A percentile compares a stretch with the other conserved stretches of the same genome.
phyloP scores from a whole-genome alignment of 345 rosid species.

The Salix brachista region DNA sequence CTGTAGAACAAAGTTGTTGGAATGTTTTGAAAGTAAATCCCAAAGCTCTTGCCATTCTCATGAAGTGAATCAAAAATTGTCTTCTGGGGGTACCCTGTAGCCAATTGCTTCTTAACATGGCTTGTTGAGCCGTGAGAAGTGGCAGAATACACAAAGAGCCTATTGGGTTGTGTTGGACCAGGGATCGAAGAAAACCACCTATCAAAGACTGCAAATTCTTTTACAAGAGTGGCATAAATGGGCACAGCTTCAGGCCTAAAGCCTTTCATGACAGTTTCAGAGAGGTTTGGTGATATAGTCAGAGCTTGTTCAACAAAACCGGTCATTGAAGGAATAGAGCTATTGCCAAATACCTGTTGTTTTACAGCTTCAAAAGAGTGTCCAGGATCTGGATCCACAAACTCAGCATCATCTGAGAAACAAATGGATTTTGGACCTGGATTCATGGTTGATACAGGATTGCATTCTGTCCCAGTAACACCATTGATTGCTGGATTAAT shows the following conservation, averaged over 20 bases:
- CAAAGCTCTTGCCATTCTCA: constrained; percentile 58
- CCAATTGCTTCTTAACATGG: constrained; percentile 72
- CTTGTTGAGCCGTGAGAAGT: constrained; percentile 95
- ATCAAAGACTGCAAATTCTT: constrained; percentile 78
- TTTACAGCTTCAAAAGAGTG: constrained; percentile 87
- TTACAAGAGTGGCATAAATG: constrained; percentile 55
- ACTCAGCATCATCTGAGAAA: constrained; percentile 82
- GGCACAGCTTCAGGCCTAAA: constrained; percentile 74
- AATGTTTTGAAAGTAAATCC: constrained; percentile 72
- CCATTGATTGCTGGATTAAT: constrained; percentile 71
- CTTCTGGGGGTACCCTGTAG: constrained; percentile 79
- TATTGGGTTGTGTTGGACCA: constrained; percentile 95
- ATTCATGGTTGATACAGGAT: constrained; percentile 50
- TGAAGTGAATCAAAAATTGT: constrained; percentile 89
- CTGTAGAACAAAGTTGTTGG: constrained; percentile 83
- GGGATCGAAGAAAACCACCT: constrained; percentile 96
- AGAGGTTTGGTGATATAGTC: constrained; percentile 63
- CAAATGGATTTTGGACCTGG: constrained; percentile 49
- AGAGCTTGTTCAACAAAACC: constrained; percentile 91
- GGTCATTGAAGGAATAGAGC: constrained; percentile 68
- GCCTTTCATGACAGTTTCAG: constrained; percentile 83
- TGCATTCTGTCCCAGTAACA: constrained; percentile 85
- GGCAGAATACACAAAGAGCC: constrained; percentile 83
- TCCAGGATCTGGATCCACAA: constrained; percentile 96
- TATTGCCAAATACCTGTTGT: constrained; percentile 77